A percentile compares a stretch with the other conserved stretches of the same genome.
Evolutionary conservation across 1,284 basidiomycete genomes (phyloP).

Genomic region (Cryptococcus depauperatus): DNA sequence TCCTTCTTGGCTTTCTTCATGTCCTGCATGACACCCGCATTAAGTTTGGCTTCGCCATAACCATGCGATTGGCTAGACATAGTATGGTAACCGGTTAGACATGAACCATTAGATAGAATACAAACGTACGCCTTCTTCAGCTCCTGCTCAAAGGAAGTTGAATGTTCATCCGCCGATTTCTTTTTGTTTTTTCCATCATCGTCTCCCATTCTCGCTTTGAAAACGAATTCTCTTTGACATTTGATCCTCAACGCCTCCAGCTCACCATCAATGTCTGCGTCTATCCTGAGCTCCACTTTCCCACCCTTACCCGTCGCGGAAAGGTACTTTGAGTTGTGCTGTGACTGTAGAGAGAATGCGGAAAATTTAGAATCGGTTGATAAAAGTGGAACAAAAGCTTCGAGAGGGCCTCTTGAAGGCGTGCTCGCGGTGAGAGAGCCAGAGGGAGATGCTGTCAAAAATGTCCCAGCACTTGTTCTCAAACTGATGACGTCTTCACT

Average conservation of each 20-base stretch:
- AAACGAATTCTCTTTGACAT: conserved; percentile 81
- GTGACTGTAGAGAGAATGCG: conserved; percentile 22
- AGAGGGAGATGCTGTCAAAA: conserved; percentile 41
- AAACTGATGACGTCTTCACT: conserved; percentile 46
- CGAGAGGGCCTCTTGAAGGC: conserved; percentile 43
- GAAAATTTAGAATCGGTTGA: conserved; percentile 23
- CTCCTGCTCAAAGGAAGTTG: conserved; percentile 45
- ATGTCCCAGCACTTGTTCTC: conserved; percentile 42
- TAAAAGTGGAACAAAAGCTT: conserved; percentile 36
- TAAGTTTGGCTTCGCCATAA: conserved; percentile 62
- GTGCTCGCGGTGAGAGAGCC: conserved; percentile 38
- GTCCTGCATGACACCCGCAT: conserved; percentile 51
- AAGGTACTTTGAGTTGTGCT: conserved; percentile 32
- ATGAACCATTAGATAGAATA: conserved; percentile 1
- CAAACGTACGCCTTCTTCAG: conserved; percentile 45
- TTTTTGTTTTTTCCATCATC: conserved; percentile 55
- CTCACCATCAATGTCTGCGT: conserved; percentile 10
- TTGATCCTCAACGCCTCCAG: conserved; percentile 49
- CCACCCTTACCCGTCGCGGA: conserved; percentile 20
- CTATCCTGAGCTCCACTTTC: conserved; percentile 52
- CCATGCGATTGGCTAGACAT: conserved; percentile 74
- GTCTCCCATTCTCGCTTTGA: conserved; percentile 69
- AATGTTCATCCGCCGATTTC: conserved; percentile 56
- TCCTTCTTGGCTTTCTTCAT: conserved; percentile 79
- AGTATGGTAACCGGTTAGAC: background rate